Evolutionary conservation across 2,329 filamentous ascomycete species (phyloP), one percentile per base, ranked within the genome.

Genomic region (Fusarium sp.): DNA sequence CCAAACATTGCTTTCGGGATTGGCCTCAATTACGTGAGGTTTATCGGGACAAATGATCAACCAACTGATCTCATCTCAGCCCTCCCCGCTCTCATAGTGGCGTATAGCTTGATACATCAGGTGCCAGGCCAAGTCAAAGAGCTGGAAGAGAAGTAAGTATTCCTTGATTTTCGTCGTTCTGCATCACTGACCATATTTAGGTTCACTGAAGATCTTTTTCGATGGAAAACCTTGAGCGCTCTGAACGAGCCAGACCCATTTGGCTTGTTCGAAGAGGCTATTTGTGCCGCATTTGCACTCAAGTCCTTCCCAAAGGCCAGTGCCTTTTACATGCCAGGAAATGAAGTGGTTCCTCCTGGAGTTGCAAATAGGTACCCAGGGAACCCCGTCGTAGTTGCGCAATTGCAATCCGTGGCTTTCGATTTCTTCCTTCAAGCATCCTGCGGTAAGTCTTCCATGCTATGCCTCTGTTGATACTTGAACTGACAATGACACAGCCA

Each of bases 1-100:
- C 35, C 35, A n/a, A 12, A 22, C 7, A 6, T 13, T 7, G 44
- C 70, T 13, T 72, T 68, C 62, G 60, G 50, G 25, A 47, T 42
- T 7, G 75, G 75, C 6, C 61, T 77, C 13, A 42, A 47, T 25
- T 55, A 55, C 38, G 58, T 77, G 29, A 8, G 7, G 20, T 8
- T 8, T 4, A 41, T 22, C 20, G 39, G 39, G 39, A 41, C 39
- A 12, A n/a, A 41, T 9, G 20, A 41, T 13, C 11, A 41, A 41
- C 20, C 39, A 14, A 2, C 13, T 22, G n/a, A 14, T n/a, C 20
- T 41, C 12, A 14, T n/a, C 39, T 41, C 39, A 41, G 12, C 20
- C 39, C n/a, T 41, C 13, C 4, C 12, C 12, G 39, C 39, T 41
- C 39, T 41, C 20, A n/a, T 41, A 41, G 39, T 41, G 20, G 39